Conservation (phyloP, 2,329 filamentous ascomycete genomes). For the Fusarium hainanense region DNA sequence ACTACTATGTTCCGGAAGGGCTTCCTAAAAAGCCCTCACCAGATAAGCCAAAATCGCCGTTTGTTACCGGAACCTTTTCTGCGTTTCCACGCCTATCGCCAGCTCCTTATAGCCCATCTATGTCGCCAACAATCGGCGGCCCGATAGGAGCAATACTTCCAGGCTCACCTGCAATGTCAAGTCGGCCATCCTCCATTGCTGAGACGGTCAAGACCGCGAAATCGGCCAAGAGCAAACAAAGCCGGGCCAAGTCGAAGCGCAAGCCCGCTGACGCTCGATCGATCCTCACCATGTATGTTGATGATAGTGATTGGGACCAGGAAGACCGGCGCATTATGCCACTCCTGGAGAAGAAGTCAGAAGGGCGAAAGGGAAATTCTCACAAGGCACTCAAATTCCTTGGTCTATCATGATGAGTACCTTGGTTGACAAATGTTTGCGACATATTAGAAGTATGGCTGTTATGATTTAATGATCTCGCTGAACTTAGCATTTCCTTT, state of each 20-base stretch:
- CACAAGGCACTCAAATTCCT: slow-evolving; percentile 66
- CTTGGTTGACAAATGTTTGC: not conserved
- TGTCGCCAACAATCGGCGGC: slow-evolving; percentile 31
- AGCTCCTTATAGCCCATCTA: slow-evolving; percentile 37
- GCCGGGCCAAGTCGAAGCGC: slow-evolving; percentile 45
- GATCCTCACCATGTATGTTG: slow-evolving; percentile 51
- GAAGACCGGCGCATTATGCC: slow-evolving; percentile 66
- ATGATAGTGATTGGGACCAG: slow-evolving; percentile 57
- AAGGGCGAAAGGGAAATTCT: slow-evolving; percentile 55
- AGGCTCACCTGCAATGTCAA: slow-evolving; percentile 28
- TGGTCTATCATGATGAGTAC: slow-evolving; percentile 52
- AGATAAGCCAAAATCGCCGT: slow-evolving; percentile 43
- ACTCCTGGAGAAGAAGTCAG: slow-evolving; percentile 54
- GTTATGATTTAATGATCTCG: slow-evolving; percentile 41
- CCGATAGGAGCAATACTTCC: slow-evolving; percentile 20
- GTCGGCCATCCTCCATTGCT: slow-evolving; percentile 48
- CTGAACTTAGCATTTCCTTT: slow-evolving; percentile 28
- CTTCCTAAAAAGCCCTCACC: slow-evolving; percentile 31
- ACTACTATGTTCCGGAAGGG: slow-evolving; percentile 59
- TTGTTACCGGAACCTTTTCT: slow-evolving; percentile 47
- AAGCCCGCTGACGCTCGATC: slow-evolving; percentile 46
- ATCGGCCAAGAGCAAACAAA: slow-evolving; percentile 47
- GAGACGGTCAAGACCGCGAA: slow-evolving; percentile 48
- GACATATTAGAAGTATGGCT: not conserved
- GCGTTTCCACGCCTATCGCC: slow-evolving; percentile 46